Base-by-base conservation (phyloP, 139 green algal species). In the Chlorella sp. region DNA sequence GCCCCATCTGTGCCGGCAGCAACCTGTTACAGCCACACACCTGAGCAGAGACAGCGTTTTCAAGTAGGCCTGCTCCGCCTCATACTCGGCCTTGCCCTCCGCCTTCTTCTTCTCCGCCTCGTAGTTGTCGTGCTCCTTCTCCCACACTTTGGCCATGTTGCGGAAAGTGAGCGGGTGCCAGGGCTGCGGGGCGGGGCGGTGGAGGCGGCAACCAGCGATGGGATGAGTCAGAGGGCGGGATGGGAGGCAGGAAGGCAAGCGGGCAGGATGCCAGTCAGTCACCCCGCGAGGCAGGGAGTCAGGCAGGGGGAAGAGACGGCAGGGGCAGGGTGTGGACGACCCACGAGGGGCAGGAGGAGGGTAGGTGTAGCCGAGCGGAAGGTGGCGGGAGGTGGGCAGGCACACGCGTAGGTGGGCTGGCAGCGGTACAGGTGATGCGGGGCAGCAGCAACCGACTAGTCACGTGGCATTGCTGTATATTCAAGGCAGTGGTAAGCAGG, bases 141-240 rank as follows among this genome's bases (percentile, higher is more conserved):
- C 97, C 86, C 90, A 98, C n/a, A 95, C 94, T 0, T 82, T 85
- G 28, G 94, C 93, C 66, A 95, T 95, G 87, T 98, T 98, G 21
- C 93, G 93, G 86, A 97, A 99, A 69, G 95, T 97, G 34, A 96
- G 82, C 1, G 96, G 96, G 86, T 98, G 96, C 96, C 96, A 98
- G 30, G 96, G 95, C 91, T 98, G 57, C 61, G 57, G 7, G 71
- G 71, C 4, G 22, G 36, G 24, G 68, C 68, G 3, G 68, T 28
- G n/a, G 48, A 57, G 48, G 48, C n/a, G 48, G 48, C 48, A 57
- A n/a, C n/a, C n/a, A n/a, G n/a, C n/a, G 48, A 16, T 57, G 7
- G 48, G 48, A 57, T 57, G 21, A 71, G 21, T 96, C 85, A 61
- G 60, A 88, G 30, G 57, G 81, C 53, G 39, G 36, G 18, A 18